phyloP scores from a whole-genome alignment of 345 rosid species.

The Dipteronia sinensis region DNA sequence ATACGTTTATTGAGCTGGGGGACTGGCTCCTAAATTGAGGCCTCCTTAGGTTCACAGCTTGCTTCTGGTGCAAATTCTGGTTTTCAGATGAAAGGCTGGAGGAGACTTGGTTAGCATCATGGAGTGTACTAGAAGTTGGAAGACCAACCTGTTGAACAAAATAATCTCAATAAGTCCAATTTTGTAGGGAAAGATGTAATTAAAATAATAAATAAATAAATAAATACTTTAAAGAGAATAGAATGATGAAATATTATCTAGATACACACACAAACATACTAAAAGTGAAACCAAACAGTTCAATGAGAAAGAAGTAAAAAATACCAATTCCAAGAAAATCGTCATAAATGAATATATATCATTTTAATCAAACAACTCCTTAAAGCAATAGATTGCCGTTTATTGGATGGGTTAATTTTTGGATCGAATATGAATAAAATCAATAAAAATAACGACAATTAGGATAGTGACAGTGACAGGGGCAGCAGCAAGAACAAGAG shows the following conservation, averaged over 20 bases:
- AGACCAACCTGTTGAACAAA: constrained; percentile 29
- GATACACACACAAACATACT: not conserved
- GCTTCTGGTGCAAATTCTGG: constrained; percentile 40
- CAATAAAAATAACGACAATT: not conserved
- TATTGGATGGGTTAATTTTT: too few species aligned
- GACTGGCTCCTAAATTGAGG: constrained; percentile 43
- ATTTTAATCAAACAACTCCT: too few species aligned
- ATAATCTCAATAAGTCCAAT: constrained; percentile 11
- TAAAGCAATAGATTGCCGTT: too few species aligned
- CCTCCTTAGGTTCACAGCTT: constrained; percentile 26
- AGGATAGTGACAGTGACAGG: not conserved
- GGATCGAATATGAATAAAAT: not conserved
- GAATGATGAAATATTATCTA: not conserved
- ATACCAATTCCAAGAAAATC: not conserved
- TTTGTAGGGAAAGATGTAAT: constrained; percentile 16
- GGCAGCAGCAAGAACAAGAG: not conserved
- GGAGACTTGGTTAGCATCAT: constrained; percentile 25
- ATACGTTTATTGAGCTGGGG: constrained; percentile 33
- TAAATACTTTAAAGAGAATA: not conserved
- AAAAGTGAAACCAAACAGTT: not conserved
- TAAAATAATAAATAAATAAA: not conserved
- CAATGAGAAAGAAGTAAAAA: not conserved
- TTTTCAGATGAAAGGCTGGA: constrained; percentile 22
- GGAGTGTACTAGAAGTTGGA: constrained; percentile 28
- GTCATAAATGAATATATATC: not conserved